A percentile compares a stretch with the other conserved stretches of the same genome.
phyloP scores from a whole-genome alignment of 805 yeast species.

The Debaryomyces prosopidis region DNA sequence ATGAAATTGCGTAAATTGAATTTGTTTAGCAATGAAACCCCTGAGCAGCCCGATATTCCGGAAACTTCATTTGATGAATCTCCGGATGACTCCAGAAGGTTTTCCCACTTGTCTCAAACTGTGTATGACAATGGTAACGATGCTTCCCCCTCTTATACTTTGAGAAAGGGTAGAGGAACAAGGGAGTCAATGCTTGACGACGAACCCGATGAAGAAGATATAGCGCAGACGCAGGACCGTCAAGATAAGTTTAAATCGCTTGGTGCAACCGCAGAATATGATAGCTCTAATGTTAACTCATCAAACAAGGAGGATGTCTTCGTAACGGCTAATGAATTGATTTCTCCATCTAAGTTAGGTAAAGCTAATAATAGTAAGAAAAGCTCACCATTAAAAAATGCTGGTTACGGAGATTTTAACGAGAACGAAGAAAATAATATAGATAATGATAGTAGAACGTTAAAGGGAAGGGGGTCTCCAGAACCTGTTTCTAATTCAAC shows the following conservation, averaged over 20 bases:
- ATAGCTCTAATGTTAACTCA: constrained; percentile 11
- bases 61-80: not conserved
- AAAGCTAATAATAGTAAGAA: not conserved
- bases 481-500: not conserved
- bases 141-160: constrained; percentile 18
- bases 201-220: constrained; percentile 12
- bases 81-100: not conserved
- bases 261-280: constrained; percentile 14
- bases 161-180: constrained; percentile 3
- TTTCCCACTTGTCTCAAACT: not conserved
- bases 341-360: constrained; percentile 8
- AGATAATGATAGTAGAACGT: not conserved
- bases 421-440: not conserved
- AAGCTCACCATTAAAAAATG: not conserved
- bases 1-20: constrained; percentile 42
- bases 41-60: not conserved
- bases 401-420: constrained; percentile 1
- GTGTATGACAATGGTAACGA: not conserved
- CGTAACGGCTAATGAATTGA: constrained; percentile 22
- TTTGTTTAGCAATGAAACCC: constrained; percentile 26
- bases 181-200: constrained; percentile 13
- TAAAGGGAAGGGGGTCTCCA: constrained; percentile 11
- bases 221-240: constrained; percentile 8
- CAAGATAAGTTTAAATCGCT: constrained; percentile 15
- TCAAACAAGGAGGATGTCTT: constrained; percentile 20